Evolutionary conservation across 768 basidiomycete species (phyloP).

Genomic region (Boletus rex-veris): DNA sequence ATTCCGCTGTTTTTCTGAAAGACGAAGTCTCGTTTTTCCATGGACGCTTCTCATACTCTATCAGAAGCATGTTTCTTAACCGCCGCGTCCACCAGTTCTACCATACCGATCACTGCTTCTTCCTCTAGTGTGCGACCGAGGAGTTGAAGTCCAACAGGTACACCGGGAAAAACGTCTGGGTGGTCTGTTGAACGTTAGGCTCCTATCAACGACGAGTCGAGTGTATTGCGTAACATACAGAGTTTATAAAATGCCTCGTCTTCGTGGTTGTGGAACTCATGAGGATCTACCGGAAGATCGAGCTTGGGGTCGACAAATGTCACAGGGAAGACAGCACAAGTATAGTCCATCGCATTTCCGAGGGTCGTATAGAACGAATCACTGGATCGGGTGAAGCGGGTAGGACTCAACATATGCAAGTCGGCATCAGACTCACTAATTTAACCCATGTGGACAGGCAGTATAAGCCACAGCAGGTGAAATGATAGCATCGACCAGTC

Average conservation of each 20-base stretch:
- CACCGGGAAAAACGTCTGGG: slow-evolving; percentile 41
- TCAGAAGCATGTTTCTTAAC: slow-evolving; percentile 21
- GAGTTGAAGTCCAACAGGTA: slow-evolving; percentile 49
- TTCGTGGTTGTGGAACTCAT: slow-evolving; percentile 40
- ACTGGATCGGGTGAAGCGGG: slow-evolving; percentile 17
- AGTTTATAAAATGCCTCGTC: slow-evolving; percentile 44
- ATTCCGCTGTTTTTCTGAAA: no score
- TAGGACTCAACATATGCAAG: slow-evolving; percentile 12
- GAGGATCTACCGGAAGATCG: slow-evolving; percentile 34
- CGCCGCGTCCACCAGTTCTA: slow-evolving; percentile 41
- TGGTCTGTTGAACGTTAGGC: slow-evolving; percentile 33
- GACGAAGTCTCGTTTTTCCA: no score
- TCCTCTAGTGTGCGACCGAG: slow-evolving; percentile 48
- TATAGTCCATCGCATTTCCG: slow-evolving; percentile 48
- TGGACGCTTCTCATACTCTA: neutral
- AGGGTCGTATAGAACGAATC: slow-evolving; percentile 44
- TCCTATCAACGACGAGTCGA: neutral
- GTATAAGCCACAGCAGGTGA: slow-evolving; percentile 41
- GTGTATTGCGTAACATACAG: slow-evolving; percentile 34
- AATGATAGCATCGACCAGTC: slow-evolving; percentile 53
- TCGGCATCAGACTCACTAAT: slow-evolving; percentile 30
- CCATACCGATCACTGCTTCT: slow-evolving; percentile 50
- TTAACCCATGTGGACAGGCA: slow-evolving; percentile 44
- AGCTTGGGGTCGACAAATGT: slow-evolving; percentile 41
- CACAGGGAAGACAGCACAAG: slow-evolving; percentile 45